Conservation (phyloP, 192 early-diverging fungal species). For the Coemansia sp. region DNA sequence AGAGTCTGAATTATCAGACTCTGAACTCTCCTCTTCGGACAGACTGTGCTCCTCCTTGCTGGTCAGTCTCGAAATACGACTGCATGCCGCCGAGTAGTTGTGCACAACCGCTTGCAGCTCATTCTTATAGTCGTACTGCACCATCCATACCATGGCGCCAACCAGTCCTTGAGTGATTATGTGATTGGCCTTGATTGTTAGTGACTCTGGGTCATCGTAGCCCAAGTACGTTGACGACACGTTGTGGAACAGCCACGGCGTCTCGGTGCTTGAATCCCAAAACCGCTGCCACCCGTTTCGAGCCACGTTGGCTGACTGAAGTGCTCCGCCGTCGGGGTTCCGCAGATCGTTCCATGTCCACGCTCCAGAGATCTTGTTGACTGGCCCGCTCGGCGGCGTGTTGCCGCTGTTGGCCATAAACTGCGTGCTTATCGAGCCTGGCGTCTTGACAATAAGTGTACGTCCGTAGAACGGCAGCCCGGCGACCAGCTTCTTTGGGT, state of each 20-base stretch:
- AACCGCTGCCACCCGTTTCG: conserved; percentile 60
- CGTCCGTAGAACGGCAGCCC: conserved; percentile 70
- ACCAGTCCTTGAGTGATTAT: conserved; percentile 54
- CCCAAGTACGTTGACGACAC: conserved; percentile 64
- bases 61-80: conserved; percentile 12
- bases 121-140: conserved; percentile 62
- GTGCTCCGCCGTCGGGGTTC: conserved; percentile 31
- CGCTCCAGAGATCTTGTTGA: conserved; percentile 45
- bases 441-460: conserved; percentile 21
- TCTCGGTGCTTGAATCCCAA: conserved; percentile 63
- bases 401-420: conserved; percentile 37
- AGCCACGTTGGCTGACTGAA: conserved; percentile 15
- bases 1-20: not conserved
- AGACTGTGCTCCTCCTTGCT: not conserved
- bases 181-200: conserved; percentile 60
- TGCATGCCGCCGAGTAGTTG: conserved; percentile 26
- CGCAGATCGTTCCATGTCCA: conserved; percentile 53
- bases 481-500: conserved; percentile 60
- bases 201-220: conserved; percentile 66
- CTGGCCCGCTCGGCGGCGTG: conserved; percentile 36
- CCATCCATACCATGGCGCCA: conserved; percentile 72
- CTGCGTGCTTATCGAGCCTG: conserved; percentile 9
- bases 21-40: not conserved
- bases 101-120: conserved; percentile 55
- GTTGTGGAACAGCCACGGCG: conserved; percentile 72